Percentiles rank a stretch among this genome's conserved stretches.
Evolutionary conservation across 768 basidiomycete genomes (phyloP).

Genomic region (Lanmaoa rubissima): DNA sequence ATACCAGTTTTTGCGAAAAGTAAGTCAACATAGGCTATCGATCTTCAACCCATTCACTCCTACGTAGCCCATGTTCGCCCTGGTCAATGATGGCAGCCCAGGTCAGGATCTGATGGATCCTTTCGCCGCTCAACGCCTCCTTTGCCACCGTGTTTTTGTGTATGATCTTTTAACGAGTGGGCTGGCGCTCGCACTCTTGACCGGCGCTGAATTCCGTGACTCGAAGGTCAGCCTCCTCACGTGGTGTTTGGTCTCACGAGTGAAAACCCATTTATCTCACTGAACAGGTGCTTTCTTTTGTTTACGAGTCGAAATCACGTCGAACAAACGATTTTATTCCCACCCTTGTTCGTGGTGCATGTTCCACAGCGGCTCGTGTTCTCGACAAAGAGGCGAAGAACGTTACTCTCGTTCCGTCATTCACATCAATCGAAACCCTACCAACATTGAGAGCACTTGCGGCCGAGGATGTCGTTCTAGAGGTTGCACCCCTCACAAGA

Average conservation of each 20-base stretch:
- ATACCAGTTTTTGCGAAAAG: slow-evolving; percentile 43
- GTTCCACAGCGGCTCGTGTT: slow-evolving; percentile 1
- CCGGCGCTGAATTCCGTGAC: slow-evolving; percentile 57
- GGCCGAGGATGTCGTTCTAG: slow-evolving; percentile 3
- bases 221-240: slow-evolving; percentile 46
- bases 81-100: slow-evolving; percentile 54
- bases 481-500: slow-evolving; percentile 9
- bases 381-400: slow-evolving; percentile 7
- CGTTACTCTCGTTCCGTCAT: neutral
- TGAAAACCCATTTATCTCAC: neutral
- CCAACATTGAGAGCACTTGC: neutral
- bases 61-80: slow-evolving; percentile 62
- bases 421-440: neutral
- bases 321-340: slow-evolving; percentile 16
- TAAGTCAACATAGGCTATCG: slow-evolving; percentile 13
- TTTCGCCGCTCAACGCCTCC: slow-evolving; percentile 29
- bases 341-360: slow-evolving; percentile 2
- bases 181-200: slow-evolving; percentile 50
- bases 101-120: slow-evolving; percentile 6
- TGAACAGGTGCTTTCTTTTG: slow-evolving; percentile 56
- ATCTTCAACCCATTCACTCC: slow-evolving; percentile 9
- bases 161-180: slow-evolving; percentile 48
- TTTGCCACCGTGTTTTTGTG: slow-evolving; percentile 51
- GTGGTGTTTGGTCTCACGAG: neutral
- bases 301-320: slow-evolving; percentile 43